Percentiles rank a stretch among this genome's conserved stretches.
Evolutionary conservation across 768 basidiomycete genomes (phyloP).

Genomic region (Tricholoma saponaceum): DNA sequence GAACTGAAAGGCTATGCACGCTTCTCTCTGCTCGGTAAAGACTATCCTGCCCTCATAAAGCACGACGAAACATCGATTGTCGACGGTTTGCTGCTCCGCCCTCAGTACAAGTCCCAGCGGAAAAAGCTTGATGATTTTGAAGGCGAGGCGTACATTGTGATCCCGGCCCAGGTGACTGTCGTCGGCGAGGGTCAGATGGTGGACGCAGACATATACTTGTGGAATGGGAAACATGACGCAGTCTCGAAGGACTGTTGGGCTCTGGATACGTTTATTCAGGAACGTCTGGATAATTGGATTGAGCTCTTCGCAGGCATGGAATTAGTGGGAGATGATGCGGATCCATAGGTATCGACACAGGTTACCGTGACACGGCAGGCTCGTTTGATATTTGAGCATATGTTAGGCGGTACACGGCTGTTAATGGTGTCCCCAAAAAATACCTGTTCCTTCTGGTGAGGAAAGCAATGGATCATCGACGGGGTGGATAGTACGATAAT

Average conservation of each 20-base stretch:
- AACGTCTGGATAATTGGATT: slow-evolving; percentile 16
- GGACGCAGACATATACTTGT: slow-evolving; percentile 14
- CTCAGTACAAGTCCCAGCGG: slow-evolving; percentile 17
- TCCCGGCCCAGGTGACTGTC: slow-evolving; percentile 7
- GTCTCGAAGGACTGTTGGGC: slow-evolving; percentile 9
- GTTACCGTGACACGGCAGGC: too few relatives aligned
- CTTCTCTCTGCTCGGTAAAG: too few relatives aligned
- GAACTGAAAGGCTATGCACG: too few relatives aligned
- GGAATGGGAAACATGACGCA: slow-evolving; percentile 12
- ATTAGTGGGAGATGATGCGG: slow-evolving; percentile 21
- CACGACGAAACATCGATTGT: slow-evolving; percentile 11
- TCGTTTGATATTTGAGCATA: too few relatives aligned
- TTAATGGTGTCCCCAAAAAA: too few relatives aligned
- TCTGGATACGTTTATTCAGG: slow-evolving; percentile 14
- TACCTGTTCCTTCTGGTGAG: too few relatives aligned
- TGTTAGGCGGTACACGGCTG: too few relatives aligned
- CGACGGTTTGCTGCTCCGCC: slow-evolving; percentile 16
- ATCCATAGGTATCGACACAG: too few relatives aligned
- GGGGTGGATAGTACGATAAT: too few relatives aligned
- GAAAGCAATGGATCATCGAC: too few relatives aligned
- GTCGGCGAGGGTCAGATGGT: slow-evolving; percentile 7
- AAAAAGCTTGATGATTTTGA: slow-evolving; percentile 19
- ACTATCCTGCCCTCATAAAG: background rate
- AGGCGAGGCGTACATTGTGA: slow-evolving; percentile 15
- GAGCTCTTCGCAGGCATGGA: slow-evolving; percentile 18